Base-by-base conservation (phyloP, 2,329 filamentous ascomycete species). In the Annulohypoxylon truncatum region DNA sequence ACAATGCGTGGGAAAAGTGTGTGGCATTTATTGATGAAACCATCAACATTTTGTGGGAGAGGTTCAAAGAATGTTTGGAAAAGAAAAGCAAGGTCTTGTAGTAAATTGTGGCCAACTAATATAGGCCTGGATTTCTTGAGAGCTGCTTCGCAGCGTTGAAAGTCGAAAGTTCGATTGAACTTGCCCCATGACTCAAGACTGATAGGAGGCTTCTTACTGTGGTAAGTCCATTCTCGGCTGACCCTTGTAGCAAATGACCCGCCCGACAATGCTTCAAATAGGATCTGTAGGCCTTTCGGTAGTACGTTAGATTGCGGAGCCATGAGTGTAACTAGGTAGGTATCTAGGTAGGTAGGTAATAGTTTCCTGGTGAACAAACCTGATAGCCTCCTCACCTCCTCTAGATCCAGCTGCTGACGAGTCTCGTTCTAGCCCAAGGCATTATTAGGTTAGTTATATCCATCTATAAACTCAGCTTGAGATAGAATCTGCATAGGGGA, bases 81-180 rank as follows among this genome's bases (percentile, higher is more conserved):
- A 33, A 91, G 77, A 71, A 90, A 90, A 33, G 87, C 83, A 2
- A 92, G 79, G 69, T 92, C 89, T 1, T 85, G 83, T 67, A 91
- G 87, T 63, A 88, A 81, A 70, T 92, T 91, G 77, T 92, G 89
- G 0, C 89, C 88, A 2, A 91, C 82, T 0, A 91, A 71, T 0
- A 88, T 69, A 0, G 77, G 80, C 1, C 64, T 67, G 10, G 69
- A 71, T 1, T 31, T 29, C 47, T 75, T 74, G 1, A 83, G 67
- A 18, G 66, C 73, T 5, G 29, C 13, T 42, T 82, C 74, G 24
- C 72, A 71, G 13, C 68, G 22, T 9, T 54, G 9, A 22, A 70
- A 62, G 35, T 64, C 18, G 8, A 58, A 66, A 4, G 61, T 31
- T 26, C 51, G 52, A 13, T 64, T 52, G 20, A 63, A 48, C 44